Conservation (phyloP, 2,329 filamentous ascomycete genomes). For the Tolypocladium pustulatum region DNA sequence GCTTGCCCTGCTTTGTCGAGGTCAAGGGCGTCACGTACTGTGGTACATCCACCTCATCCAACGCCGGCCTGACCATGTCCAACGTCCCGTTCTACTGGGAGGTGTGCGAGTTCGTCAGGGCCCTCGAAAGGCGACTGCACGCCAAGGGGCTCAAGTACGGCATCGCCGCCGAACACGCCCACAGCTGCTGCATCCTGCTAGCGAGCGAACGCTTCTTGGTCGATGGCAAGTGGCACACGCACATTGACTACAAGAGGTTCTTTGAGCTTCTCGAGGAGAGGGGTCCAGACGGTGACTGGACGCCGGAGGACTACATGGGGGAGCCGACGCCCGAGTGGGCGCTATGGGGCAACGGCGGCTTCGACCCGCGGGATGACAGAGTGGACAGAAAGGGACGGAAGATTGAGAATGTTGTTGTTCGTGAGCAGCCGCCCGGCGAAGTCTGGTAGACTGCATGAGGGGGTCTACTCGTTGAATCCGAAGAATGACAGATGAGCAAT, state of each 20-base stretch:
- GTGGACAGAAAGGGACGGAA: conserved; percentile 78
- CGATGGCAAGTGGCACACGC: conserved; percentile 75
- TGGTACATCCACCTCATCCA: conserved; percentile 75
- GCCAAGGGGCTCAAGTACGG: conserved; percentile 70
- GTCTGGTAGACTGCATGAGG: conserved; percentile 1
- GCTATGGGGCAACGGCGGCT: conserved; percentile 86
- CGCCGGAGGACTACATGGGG: conserved; percentile 84
- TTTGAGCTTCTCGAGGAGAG: conserved; percentile 71
- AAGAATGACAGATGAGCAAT: neutral
- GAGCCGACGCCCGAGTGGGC: conserved; percentile 85
- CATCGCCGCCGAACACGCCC: conserved; percentile 88
- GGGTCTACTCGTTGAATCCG: neutral
- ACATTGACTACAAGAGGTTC: conserved; percentile 84
- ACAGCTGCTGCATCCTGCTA: conserved; percentile 85
- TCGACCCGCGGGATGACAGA: conserved; percentile 80
- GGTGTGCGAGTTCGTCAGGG: conserved; percentile 70
- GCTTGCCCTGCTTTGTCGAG: conserved; percentile 85
- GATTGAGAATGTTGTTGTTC: conserved; percentile 31
- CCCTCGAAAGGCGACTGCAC: conserved; percentile 58
- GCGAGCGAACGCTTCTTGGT: conserved; percentile 72
- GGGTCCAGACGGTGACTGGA: conserved; percentile 57
- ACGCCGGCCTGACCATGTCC: conserved; percentile 86
- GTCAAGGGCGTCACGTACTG: conserved; percentile 97
- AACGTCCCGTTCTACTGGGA: conserved; percentile 96
- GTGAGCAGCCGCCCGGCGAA: conserved; percentile 15